Base-by-base conservation (phyloP, 116 monocot species). In the Cymodocea nodosa region DNA sequence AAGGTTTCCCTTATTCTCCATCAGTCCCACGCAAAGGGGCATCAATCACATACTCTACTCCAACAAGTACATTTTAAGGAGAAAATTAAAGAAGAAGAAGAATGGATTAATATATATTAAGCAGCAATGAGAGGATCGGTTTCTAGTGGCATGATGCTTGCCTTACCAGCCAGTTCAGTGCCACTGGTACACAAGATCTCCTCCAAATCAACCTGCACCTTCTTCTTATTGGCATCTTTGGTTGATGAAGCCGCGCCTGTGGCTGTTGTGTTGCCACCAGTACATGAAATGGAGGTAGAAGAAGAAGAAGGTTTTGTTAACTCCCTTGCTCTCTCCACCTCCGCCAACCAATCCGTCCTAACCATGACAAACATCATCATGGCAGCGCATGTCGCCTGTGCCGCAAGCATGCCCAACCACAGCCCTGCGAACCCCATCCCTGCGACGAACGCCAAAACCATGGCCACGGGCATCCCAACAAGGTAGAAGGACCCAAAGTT, bases 401-500 rank as follows among this genome's bases (percentile, higher is more conserved):
- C 87, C 2, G 92, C 82, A 2, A 92, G 80, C 67, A 92, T 52
- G 8, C 92, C 92, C 15, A 92, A 35, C 92, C 92, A 92, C 6
- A 92, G 71, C 0, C 92, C 92, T 1, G 69, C 34, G 64, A 92
- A 87, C 4, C 92, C 92, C 53, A 92, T 62, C 24, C 75, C 44
- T 11, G 62, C 67, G 19, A 77, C 69, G 59, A 92, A 92, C 18
- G 72, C 87, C 62, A 87, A 52, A 0, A 71, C 5, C 9, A 92
- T 54, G 2, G 81, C 87, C 19, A 92, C 87, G 0, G 92, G 92
- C 81, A 82, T 80, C 2, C 92, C 92, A 34, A 87, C 79, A 19
- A 84, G 36, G 75, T 92, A 92, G 65, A 92, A 92, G 0, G 87
- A 84, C 0, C 85, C 92, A 40, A 92, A 52, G 65, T 92, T 92